Percentiles rank a stretch among this genome's conserved stretches.
Evolutionary conservation across 805 yeast genomes (phyloP).

Genomic region (Wickerhamiella domercqiae): DNA sequence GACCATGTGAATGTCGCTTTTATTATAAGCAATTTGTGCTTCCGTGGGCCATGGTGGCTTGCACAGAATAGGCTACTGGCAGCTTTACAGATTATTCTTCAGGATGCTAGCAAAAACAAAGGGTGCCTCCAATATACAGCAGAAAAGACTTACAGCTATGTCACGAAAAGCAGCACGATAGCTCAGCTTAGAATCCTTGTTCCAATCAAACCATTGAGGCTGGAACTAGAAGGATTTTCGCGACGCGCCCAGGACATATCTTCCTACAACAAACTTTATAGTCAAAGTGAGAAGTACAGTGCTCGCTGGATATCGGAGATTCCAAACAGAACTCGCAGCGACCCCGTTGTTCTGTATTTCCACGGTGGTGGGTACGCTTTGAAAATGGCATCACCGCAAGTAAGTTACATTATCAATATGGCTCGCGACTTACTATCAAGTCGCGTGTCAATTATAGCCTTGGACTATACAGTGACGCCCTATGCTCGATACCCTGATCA

Average conservation of each 20-base stretch:
- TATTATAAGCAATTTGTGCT: constrained; percentile 6
- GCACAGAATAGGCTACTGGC: constrained; percentile 2
- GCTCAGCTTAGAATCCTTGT: constrained; percentile 14
- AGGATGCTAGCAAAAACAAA: constrained; percentile 2
- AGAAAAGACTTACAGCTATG: constrained; percentile 10
- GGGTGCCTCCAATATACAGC: neutral
- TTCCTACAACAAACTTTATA: constrained; percentile 13
- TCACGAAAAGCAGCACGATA: constrained; percentile 9
- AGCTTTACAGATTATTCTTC: constrained; percentile 2
- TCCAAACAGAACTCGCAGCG: constrained; percentile 14
- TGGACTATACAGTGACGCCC: constrained; percentile 22
- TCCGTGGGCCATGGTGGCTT: constrained; percentile 2
- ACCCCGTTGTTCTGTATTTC: constrained; percentile 18
- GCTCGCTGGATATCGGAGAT: constrained; percentile 19
- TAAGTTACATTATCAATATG: constrained; percentile 10
- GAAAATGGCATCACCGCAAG: constrained; percentile 12
- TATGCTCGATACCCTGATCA: constrained; percentile 19
- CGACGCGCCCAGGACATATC: constrained; percentile 4
- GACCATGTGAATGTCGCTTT: constrained; percentile 8
- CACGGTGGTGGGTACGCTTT: constrained; percentile 20
- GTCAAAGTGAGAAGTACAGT: constrained; percentile 11
- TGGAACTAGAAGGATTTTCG: constrained; percentile 5
- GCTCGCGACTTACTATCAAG: constrained; percentile 6
- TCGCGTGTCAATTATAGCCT: constrained; percentile 16
- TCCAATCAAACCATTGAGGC: constrained; percentile 15